Evolutionary conservation across 1,139 yeast species (phyloP).

Genomic region (Taphrina deformans): DNA sequence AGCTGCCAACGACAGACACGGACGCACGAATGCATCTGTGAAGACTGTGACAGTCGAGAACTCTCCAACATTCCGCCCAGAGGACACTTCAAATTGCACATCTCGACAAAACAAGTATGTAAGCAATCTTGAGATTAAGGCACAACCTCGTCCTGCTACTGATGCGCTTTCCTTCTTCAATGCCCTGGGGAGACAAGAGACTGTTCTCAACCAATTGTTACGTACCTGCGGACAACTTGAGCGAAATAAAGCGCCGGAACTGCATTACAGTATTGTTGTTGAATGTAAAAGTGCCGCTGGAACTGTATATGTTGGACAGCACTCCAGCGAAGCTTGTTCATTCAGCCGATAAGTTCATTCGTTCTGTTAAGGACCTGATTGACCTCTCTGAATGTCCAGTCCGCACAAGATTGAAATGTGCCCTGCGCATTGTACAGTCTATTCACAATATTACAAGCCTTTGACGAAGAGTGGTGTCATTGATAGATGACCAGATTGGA

Average conservation of each 20-base stretch:
- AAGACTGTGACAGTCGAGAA: neutral
- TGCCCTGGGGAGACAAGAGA: neutral
- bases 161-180: neutral
- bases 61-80: neutral
- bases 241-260: neutral
- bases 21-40: slow-evolving; percentile 5
- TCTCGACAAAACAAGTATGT: neutral
- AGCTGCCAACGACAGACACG: slow-evolving; percentile 7
- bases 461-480: neutral
- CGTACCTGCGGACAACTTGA: neutral
- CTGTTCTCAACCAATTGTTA: neutral
- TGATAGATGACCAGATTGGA: slow-evolving; percentile 1
- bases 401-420: neutral
- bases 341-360: neutral
- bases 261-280: neutral
- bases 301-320: neutral
- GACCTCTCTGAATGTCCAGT: neutral
- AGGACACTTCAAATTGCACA: neutral
- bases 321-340: neutral
- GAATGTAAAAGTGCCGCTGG: neutral
- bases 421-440: slow-evolving; percentile 2
- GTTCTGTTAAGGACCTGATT: neutral
- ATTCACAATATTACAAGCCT: neutral
- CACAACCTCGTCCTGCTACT: too few species aligned
- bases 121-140: neutral